phyloP scores from a whole-genome alignment of 1,284 basidiomycete species.

The Ceratorhiza oryzae-sativae region DNA sequence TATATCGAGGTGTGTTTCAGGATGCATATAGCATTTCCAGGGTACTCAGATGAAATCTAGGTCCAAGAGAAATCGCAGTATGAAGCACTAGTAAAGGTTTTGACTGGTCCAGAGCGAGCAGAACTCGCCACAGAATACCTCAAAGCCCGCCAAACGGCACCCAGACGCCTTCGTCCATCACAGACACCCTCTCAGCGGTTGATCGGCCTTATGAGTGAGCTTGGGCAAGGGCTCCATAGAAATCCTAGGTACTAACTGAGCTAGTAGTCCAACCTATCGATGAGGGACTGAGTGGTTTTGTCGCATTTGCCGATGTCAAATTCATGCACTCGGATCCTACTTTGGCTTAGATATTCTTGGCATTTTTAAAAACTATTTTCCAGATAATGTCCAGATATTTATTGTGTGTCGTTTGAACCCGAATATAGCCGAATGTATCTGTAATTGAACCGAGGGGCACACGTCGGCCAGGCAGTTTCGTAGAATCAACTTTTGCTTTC shows the following conservation, averaged over 20 bases:
- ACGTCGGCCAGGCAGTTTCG: too few relatives aligned
- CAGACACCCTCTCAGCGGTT: neutral
- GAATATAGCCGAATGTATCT: too few relatives aligned
- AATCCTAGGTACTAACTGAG: neutral
- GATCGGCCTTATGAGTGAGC: neutral
- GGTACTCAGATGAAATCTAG: neutral
- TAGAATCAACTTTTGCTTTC: too few relatives aligned
- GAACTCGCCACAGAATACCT: slow-evolving; percentile 4
- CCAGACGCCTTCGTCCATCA: neutral
- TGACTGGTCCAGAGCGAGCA: neutral
- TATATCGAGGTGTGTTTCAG: neutral
- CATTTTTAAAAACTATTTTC: too few relatives aligned
- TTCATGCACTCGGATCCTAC: neutral
- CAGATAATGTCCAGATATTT: too few relatives aligned
- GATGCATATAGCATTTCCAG: neutral
- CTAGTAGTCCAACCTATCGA: neutral
- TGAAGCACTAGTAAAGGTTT: neutral
- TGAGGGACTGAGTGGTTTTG: neutral
- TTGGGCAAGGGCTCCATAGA: neutral
- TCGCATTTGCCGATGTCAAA: neutral
- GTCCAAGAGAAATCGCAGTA: slow-evolving; percentile 9
- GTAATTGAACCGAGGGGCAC: too few relatives aligned
- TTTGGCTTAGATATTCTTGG: neutral
- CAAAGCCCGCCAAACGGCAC: neutral
- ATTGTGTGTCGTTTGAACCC: too few relatives aligned